Evolutionary conservation across 495 filamentous ascomycete genomes (phyloP).

Genomic region (Hyaloscypha hepaticicola): DNA sequence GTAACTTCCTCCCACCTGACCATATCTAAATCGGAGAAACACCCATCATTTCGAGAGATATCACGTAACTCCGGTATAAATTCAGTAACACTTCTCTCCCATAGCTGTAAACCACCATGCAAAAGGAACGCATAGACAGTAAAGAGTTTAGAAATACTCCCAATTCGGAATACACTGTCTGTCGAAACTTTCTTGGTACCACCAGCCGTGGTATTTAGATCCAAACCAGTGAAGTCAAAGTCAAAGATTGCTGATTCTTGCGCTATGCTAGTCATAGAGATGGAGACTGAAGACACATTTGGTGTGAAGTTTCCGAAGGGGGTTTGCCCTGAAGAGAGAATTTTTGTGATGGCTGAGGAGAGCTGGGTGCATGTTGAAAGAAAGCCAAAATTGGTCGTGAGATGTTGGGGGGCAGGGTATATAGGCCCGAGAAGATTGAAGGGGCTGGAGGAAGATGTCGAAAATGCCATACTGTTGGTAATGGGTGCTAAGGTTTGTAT

Average conservation of each 20-base stretch:
- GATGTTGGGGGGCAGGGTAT: background rate
- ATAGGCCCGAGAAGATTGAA: background rate
- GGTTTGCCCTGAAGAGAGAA: slow-evolving; percentile 1
- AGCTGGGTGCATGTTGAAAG: background rate
- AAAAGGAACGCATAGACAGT: slow-evolving; percentile 45
- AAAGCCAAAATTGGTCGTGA: slow-evolving; percentile 1
- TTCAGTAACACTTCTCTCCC: slow-evolving; percentile 46
- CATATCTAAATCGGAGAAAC: slow-evolving; percentile 30
- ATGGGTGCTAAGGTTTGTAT: no score
- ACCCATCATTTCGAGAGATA: background rate
- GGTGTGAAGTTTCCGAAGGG: slow-evolving; percentile 20
- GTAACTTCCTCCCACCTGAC: slow-evolving; percentile 56
- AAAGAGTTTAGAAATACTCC: slow-evolving; percentile 51
- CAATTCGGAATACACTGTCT: slow-evolving; percentile 46
- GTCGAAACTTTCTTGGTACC: slow-evolving; percentile 40
- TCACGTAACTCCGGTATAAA: slow-evolving; percentile 52
- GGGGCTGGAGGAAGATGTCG: background rate
- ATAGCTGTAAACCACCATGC: slow-evolving; percentile 36
- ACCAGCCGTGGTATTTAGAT: slow-evolving; percentile 12
- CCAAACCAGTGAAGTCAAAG: slow-evolving; percentile 30
- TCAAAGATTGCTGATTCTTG: slow-evolving; percentile 27
- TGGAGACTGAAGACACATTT: slow-evolving; percentile 19
- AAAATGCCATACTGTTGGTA: no score
- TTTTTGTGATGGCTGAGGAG: background rate
- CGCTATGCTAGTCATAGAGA: slow-evolving; percentile 16